Conservation (phyloP, 768 basidiomycete genomes). For the Lactifluus volemus region DNA sequence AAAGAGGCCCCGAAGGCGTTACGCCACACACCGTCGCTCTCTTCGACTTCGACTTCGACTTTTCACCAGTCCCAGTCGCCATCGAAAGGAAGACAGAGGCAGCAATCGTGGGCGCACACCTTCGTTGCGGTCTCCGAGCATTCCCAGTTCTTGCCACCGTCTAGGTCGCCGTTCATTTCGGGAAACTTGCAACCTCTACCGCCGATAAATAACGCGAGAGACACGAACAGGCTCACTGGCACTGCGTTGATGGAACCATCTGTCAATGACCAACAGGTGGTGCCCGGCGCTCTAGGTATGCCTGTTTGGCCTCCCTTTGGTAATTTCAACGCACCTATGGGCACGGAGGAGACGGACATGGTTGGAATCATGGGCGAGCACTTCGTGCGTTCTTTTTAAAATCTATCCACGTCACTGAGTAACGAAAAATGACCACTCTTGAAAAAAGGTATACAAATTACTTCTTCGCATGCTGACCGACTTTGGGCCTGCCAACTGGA, state of each 20-base stretch:
- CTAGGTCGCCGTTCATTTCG: neutral
- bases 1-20: neutral
- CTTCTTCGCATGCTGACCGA: slow-evolving; percentile 12
- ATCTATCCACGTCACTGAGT: neutral
- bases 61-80: neutral
- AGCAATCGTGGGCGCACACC: neutral
- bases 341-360: slow-evolving; percentile 6
- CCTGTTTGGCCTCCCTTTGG: neutral
- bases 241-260: neutral
- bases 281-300: neutral
- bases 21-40: neutral
- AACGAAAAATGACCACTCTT: neutral
- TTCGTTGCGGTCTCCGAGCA: neutral
- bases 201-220: neutral
- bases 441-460: slow-evolving; percentile 16
- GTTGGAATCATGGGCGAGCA: slow-evolving; percentile 20
- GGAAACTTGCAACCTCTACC: neutral
- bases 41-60: neutral
- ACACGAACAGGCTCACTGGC: neutral
- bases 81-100: neutral
- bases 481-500: slow-evolving; percentile 25
- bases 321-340: neutral
- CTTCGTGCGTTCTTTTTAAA: slow-evolving; percentile 7
- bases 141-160: neutral
- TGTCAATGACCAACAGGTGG: neutral